A percentile compares a stretch with the other conserved stretches of the same genome.
Conservation (phyloP, 2,329 filamentous ascomycete genomes). For the Aaosphaeria arxii region DNA sequence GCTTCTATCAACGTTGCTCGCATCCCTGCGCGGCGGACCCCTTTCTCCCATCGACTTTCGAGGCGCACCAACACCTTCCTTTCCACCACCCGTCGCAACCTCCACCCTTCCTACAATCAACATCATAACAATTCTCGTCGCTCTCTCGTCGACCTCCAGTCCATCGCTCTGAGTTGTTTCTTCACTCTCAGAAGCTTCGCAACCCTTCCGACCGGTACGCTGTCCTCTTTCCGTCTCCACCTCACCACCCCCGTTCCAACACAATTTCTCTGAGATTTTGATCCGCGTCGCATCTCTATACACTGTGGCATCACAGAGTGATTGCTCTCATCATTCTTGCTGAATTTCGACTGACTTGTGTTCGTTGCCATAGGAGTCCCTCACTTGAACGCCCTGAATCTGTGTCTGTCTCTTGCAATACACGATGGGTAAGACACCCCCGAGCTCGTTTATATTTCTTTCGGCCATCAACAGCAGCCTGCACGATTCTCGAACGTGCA, state of each 20-base stretch:
- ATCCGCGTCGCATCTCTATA: slow-evolving; percentile 27
- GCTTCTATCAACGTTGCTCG: too few species aligned
- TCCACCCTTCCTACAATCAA: slow-evolving; percentile 21
- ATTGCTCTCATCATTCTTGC: too few species aligned
- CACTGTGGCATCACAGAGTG: too few species aligned
- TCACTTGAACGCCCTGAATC: slow-evolving; percentile 26
- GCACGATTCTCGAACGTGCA: neutral
- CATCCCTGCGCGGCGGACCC: slow-evolving; percentile 37
- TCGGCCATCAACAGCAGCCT: neutral
- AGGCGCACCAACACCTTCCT: slow-evolving; percentile 34
- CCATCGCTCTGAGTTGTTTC: slow-evolving; percentile 27
- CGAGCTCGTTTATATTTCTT: slow-evolving; percentile 1
- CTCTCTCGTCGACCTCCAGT: neutral
- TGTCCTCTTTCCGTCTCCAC: slow-evolving; percentile 11
- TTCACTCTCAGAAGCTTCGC: slow-evolving; percentile 32
- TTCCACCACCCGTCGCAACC: slow-evolving; percentile 26
- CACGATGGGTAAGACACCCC: slow-evolving; percentile 36
- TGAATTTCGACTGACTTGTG: too few species aligned
- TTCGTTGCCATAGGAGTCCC: slow-evolving; percentile 23
- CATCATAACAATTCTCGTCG: slow-evolving; percentile 17
- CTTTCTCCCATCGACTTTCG: slow-evolving; percentile 30
- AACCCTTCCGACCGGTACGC: slow-evolving; percentile 35
- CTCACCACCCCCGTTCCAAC: slow-evolving; percentile 22
- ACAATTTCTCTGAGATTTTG: slow-evolving; percentile 28
- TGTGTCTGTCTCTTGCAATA: slow-evolving; percentile 26